A percentile compares a stretch with the other conserved stretches of the same genome.
Conservation (phyloP, 1,139 yeast species). For the Pichiaceae sp. region DNA sequence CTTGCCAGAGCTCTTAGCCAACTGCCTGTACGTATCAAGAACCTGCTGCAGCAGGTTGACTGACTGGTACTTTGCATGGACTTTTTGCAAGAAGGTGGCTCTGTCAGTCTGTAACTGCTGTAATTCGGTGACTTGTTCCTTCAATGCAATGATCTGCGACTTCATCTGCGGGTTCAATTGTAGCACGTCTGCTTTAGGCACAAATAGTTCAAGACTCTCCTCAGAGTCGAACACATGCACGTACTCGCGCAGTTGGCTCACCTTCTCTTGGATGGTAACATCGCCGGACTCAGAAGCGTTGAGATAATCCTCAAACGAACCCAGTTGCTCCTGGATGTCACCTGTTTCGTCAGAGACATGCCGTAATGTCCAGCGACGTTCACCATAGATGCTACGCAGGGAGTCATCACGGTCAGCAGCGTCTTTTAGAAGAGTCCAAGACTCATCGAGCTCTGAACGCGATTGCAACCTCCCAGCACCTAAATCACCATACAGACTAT, state of each 20-base stretch:
- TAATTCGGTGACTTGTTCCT: conserved; percentile 29
- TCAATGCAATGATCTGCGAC: conserved; percentile 31
- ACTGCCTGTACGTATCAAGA: conserved; percentile 34
- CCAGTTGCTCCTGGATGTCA: conserved; percentile 31
- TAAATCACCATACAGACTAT: conserved; percentile 38
- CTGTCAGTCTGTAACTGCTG: conserved; percentile 27
- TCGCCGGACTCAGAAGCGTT: conserved; percentile 61
- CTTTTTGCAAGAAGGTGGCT: conserved; percentile 30
- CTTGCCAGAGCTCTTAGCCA: conserved; percentile 14
- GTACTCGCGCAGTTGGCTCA: conserved; percentile 32
- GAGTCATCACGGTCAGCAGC: conserved; percentile 42
- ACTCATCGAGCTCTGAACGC: conserved; percentile 24
- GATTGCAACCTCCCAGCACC: conserved; percentile 22
- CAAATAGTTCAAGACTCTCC: conserved; percentile 31
- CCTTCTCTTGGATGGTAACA: conserved; percentile 35
- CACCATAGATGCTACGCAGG: conserved; percentile 40
- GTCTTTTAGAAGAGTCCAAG: conserved; percentile 31
- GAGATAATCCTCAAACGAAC: conserved; percentile 40
- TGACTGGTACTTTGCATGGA: conserved; percentile 38
- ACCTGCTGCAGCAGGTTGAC: conserved; percentile 45
- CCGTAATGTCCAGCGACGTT: conserved; percentile 40
- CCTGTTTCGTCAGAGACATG: conserved; percentile 30
- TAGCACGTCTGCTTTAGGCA: conserved; percentile 38
- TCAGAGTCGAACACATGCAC: conserved; percentile 32
- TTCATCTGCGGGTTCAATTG: conserved; percentile 35